phyloP scores from a whole-genome alignment of 78 protist genomes.

The slime mould (Dictyostelium discoideum) region DNA sequence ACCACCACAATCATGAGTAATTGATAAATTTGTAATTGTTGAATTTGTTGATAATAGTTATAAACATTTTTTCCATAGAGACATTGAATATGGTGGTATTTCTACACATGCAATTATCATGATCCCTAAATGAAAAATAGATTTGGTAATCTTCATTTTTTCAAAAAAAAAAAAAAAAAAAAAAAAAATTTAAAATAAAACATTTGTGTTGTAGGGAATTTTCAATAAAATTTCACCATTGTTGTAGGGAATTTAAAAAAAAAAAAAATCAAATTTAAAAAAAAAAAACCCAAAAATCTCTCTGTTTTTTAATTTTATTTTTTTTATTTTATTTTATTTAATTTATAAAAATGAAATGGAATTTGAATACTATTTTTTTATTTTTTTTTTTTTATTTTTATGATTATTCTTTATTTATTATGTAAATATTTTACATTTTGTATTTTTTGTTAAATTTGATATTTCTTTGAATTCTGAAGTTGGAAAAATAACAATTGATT shows the following conservation, averaged over 20 bases:
- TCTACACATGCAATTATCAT: not conserved
- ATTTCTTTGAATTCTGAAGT: not conserved
- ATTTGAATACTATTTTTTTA: no score
- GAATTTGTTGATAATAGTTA: not conserved
- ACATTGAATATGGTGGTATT: not conserved
- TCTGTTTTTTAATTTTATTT: no score
- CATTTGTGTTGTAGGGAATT: no score
- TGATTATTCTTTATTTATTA: not conserved
- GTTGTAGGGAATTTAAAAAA: no score
- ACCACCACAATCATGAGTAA: not conserved
- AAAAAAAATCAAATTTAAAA: no score
- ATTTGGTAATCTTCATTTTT: conserved; percentile 32
- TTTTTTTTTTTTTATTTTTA: not conserved
- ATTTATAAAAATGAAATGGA: no score
- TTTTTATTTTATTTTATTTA: no score
- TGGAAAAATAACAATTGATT: not conserved
- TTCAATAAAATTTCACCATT: no score
- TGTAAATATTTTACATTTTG: not conserved
- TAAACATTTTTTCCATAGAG: conserved; percentile 2
- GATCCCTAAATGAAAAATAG: not conserved
- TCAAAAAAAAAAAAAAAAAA: no score
- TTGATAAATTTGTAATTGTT: conserved; percentile 3
- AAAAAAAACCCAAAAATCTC: no score
- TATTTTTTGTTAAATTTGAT: not conserved
- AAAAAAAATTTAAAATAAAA: no score